A percentile compares a stretch with the other conserved stretches of the same genome.
Conservation (phyloP, 2,329 filamentous ascomycete species). For the Coniochaeta pulveracea region DNA sequence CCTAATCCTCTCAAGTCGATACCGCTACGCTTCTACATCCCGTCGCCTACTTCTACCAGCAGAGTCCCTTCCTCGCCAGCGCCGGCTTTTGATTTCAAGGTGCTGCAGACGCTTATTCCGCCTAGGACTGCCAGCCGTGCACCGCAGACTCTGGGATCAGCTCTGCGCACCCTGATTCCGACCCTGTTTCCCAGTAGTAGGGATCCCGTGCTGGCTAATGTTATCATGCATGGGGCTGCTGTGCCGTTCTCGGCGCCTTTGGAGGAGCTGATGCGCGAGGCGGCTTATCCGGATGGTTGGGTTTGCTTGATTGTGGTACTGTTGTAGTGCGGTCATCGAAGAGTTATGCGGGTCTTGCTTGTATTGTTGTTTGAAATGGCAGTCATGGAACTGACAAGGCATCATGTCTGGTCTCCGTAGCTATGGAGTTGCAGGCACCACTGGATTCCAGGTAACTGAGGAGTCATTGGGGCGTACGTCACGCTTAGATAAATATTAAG, state of each 20-base stretch:
- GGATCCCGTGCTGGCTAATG: slow-evolving; percentile 73
- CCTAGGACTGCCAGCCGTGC: slow-evolving; percentile 26
- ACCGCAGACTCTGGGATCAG: slow-evolving; percentile 55
- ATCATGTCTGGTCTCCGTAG: too few relatives aligned
- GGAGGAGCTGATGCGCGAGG: slow-evolving; percentile 71
- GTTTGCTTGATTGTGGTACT: slow-evolving; percentile 71
- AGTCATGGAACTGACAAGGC: background rate
- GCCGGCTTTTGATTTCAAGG: slow-evolving; percentile 35
- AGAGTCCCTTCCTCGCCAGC: slow-evolving; percentile 30
- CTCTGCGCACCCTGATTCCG: slow-evolving; percentile 65
- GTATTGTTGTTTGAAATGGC: background rate
- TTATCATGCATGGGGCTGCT: slow-evolving; percentile 73
- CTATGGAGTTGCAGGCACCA: too few relatives aligned
- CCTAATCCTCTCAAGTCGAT: slow-evolving; percentile 67
- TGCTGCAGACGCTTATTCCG: slow-evolving; percentile 66
- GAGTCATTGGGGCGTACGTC: too few relatives aligned
- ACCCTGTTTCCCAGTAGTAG: slow-evolving; percentile 77
- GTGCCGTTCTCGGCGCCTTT: slow-evolving; percentile 72
- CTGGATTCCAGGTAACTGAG: too few relatives aligned
- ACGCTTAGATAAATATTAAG: too few relatives aligned
- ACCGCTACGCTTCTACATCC: slow-evolving; percentile 82
- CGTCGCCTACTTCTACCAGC: slow-evolving; percentile 40
- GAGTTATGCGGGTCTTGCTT: background rate
- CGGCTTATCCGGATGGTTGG: slow-evolving; percentile 89
- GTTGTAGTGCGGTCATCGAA: slow-evolving; percentile 26